These are phyloP conservation scores for Gastrodia elata DNA, from an alignment of 106 monocot species.

Conservation along the genomic window DNA sequence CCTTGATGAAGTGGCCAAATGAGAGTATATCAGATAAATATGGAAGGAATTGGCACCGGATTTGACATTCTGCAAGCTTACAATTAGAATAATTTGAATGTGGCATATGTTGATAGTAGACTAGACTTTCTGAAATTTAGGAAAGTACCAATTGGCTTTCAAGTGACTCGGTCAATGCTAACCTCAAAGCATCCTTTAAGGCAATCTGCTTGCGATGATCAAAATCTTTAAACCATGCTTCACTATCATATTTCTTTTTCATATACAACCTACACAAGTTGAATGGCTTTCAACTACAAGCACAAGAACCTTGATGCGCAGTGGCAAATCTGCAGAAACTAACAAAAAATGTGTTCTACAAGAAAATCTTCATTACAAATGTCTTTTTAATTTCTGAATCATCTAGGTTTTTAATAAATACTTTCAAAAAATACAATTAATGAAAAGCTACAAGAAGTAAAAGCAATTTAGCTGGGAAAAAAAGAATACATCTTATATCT, in stretches of 20 bases:
- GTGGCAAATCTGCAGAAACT: not conserved
- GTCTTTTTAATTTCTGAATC: not conserved
- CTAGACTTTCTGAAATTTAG: constrained; percentile 5
- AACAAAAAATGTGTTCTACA: not conserved
- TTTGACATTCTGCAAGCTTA: constrained; percentile 48
- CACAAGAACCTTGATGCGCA: not conserved
- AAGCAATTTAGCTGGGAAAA: not conserved
- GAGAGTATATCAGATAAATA: constrained; percentile 52
- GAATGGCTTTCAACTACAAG: not conserved
- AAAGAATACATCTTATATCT: too few relatives aligned
- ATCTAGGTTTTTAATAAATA: not conserved
- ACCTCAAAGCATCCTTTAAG: constrained; percentile 77
- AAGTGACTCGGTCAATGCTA: constrained; percentile 40
- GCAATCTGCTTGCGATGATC: constrained; percentile 33
- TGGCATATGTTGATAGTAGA: constrained; percentile 1
- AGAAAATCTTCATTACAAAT: not conserved
- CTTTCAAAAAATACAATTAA: not conserved
- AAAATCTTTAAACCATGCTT: constrained; percentile 52
- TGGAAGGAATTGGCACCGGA: constrained; percentile 33
- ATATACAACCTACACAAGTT: constrained; percentile 53
- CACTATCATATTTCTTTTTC: constrained; percentile 52
- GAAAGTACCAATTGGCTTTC: constrained; percentile 59
- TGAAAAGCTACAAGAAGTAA: not conserved
- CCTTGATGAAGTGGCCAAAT: constrained; percentile 45
- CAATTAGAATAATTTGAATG: not conserved